A percentile compares a stretch with the other conserved stretches of the same genome.
phyloP scores from a whole-genome alignment of 179 eudicot genomes.

The Silene coronaria region DNA sequence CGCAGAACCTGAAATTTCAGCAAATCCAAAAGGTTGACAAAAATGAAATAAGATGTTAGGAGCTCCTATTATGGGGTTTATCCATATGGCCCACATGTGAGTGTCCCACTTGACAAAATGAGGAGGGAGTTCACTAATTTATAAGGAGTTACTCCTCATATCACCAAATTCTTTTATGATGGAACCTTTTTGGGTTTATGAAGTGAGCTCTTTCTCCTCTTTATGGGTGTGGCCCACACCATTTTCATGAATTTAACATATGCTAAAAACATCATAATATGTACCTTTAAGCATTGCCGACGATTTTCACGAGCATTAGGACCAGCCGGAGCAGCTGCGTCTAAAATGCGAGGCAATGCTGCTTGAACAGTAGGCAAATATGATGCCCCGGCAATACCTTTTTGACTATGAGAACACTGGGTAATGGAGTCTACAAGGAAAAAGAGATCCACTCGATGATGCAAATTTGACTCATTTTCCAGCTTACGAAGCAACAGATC shows the following conservation, averaged over 20 bases:
- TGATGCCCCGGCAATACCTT: slow-evolving; percentile 90
- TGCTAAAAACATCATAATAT: not conserved
- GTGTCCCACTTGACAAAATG: too few species aligned
- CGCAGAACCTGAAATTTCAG: slow-evolving; percentile 54
- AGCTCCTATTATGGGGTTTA: too few species aligned
- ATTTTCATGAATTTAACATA: too few species aligned
- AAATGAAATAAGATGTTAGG: not conserved
- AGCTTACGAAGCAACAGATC: slow-evolving; percentile 75
- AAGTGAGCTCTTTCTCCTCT: too few species aligned
- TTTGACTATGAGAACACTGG: slow-evolving; percentile 82
- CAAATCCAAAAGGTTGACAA: slow-evolving; percentile 6
- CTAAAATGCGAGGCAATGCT: slow-evolving; percentile 72
- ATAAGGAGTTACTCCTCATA: too few species aligned
- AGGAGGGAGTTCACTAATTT: too few species aligned
- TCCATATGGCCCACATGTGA: too few species aligned
- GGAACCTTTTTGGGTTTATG: too few species aligned
- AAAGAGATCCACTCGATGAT: slow-evolving; percentile 85
- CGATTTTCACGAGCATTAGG: slow-evolving; percentile 78
- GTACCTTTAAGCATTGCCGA: slow-evolving; percentile 85
- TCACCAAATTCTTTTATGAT: too few species aligned
- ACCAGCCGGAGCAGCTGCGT: slow-evolving; percentile 91
- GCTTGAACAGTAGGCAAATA: slow-evolving; percentile 79
- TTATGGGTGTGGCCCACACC: too few species aligned
- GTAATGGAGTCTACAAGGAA: slow-evolving; percentile 93
- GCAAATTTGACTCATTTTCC: slow-evolving; percentile 66